Percentiles rank a stretch among this genome's conserved stretches.
These are phyloP conservation scores for Yamadazyma sp. DNA, from an alignment of 805 yeast genomes.

Conservation along the genomic window DNA sequence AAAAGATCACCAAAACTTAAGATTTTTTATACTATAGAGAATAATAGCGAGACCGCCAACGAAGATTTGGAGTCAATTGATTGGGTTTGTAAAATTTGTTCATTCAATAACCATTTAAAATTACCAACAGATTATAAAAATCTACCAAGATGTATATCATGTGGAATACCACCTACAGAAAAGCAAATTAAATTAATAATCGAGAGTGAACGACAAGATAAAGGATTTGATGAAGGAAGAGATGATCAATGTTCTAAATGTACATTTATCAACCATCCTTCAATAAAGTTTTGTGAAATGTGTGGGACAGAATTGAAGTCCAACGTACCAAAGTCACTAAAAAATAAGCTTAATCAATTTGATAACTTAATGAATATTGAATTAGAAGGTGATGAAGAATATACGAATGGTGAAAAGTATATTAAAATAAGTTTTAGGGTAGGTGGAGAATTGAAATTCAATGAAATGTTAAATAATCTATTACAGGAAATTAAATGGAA, in stretches of 20 bases:
- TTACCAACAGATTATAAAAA: conserved; percentile 17
- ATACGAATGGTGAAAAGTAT: conserved; percentile 25
- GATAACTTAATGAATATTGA: conserved; percentile 16
- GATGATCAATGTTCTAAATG: conserved; percentile 51
- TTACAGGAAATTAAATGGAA: conserved; percentile 55
- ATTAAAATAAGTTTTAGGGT: conserved; percentile 74
- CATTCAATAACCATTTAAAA: conserved; percentile 51
- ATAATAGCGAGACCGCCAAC: not conserved
- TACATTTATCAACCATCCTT: conserved; percentile 82
- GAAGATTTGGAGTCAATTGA: conserved; percentile 17
- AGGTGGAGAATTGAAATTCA: conserved; percentile 60
- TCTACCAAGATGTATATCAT: conserved; percentile 35
- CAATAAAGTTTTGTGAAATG: conserved; percentile 75
- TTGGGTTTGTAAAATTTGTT: conserved; percentile 93
- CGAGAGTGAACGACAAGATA: not conserved
- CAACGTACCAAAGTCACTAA: conserved; percentile 9
- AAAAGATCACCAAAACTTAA: conserved; percentile 78
- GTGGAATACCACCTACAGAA: conserved; percentile 33
- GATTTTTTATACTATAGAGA: conserved; percentile 15
- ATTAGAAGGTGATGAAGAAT: conserved; percentile 32
- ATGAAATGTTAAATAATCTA: conserved; percentile 36
- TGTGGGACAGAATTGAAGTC: conserved; percentile 59
- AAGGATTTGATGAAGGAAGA: conserved; percentile 1
- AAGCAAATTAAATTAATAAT: conserved; percentile 16
- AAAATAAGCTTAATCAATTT: conserved; percentile 1